These are phyloP conservation scores for Colletotrichum echinochloae DNA, from an alignment of 2,329 filamentous ascomycete genomes.

Conservation along the genomic window DNA sequence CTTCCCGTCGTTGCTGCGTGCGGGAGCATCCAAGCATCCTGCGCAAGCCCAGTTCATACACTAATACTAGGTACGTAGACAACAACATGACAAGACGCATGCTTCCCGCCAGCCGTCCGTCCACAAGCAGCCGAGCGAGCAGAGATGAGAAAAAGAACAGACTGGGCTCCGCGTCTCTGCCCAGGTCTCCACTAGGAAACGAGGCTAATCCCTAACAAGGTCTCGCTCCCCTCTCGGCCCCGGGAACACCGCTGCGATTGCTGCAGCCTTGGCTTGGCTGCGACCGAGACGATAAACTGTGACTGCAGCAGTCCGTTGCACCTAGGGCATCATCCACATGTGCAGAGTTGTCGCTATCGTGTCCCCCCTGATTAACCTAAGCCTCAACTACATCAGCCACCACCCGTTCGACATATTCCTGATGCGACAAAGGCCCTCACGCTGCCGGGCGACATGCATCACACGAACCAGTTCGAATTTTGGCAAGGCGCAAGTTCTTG, in stretches of 20 bases:
- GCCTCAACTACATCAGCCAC: conserved; percentile 10
- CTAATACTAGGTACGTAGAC: too few relatives aligned
- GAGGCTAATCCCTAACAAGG: conserved; percentile 23
- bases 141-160: conserved; percentile 12
- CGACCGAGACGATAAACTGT: not conserved
- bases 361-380: too few relatives aligned
- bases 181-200: conserved; percentile 14
- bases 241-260: conserved; percentile 23
- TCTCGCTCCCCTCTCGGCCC: conserved; percentile 13
- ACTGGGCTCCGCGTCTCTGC: conserved; percentile 18
- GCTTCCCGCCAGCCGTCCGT: conserved; percentile 4
- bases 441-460: conserved; percentile 1
- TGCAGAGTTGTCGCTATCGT: conserved; percentile 1
- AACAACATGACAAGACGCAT: conserved; percentile 1
- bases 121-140: conserved; percentile 13
- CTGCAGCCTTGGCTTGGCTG: conserved; percentile 9
- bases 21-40: conserved; percentile 5
- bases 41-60: conserved; percentile 18
- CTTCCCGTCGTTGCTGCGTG: not conserved
- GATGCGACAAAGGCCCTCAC: conserved; percentile 8
- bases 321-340: conserved; percentile 8
- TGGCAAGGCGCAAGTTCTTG: not conserved
- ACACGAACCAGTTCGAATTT: not conserved
- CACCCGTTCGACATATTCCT: conserved; percentile 17
- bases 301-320: not conserved